Base-by-base conservation (phyloP, 2,329 filamentous ascomycete species). In the Diplodia intermedia region DNA sequence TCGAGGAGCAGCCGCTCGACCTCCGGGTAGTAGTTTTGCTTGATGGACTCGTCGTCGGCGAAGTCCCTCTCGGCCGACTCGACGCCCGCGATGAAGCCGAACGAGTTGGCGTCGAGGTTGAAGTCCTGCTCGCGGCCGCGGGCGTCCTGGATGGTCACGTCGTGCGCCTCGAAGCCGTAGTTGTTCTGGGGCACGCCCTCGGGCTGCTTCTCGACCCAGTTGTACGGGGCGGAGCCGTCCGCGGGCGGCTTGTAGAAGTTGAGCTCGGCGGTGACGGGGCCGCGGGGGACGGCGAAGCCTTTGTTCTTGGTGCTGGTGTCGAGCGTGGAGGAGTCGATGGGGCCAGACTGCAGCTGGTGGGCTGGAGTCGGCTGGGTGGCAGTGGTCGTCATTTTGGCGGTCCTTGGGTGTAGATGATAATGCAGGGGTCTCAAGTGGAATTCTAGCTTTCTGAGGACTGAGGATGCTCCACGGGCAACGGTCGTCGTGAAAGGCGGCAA, bases 21-120 rank as follows among this genome's bases (percentile, higher is more conserved):
- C 76, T 97, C 93, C 0, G 92, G 90, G 81, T 97, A 97, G 83
- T 97, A 97, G 66, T 88, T 85, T 1, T 80, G 74, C 74, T 86
- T 81, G 79, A 97, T 91, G 69, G 86, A 87, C 12, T 84, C 86
- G 73, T 93, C 90, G 76, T 91, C 88, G 4, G 78, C 79, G 78
- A 94, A 96, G 57, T 82, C 82, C 50, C 80, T 81, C 38, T 86
- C 81, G 2, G 86, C 85, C 1, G 86, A 84, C 0, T 88, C 82
- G 1, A 92, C 79, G 72, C 84, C 79, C 14, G 82, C 81, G 60
- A 93, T 77, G 23, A 91, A 82, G 68, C 88, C 83, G 82, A 97
- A 97, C 71, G 92, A 92, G 77, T 94, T 88, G 67, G 82, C 83
- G 80, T 94, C 90, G 15, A 95, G 85, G 8, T 79, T 85, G 79